phyloP scores from a whole-genome alignment of 169 alveolate species.

The Eimeria acervulina region DNA sequence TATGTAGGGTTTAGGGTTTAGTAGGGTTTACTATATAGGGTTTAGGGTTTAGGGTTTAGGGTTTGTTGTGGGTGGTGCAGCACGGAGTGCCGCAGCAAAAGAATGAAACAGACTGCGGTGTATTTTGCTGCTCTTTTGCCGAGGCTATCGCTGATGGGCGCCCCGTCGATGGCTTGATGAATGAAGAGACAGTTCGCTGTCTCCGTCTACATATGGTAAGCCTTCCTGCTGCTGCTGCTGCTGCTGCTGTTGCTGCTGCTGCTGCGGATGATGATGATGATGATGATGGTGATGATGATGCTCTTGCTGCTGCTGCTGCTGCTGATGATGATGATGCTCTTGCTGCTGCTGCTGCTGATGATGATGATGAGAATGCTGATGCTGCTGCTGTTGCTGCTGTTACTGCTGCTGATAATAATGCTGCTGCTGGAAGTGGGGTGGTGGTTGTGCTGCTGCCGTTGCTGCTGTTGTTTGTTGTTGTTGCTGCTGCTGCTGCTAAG shows the following conservation, averaged over 20 bases:
- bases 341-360: not conserved
- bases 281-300: not conserved
- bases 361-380: not conserved
- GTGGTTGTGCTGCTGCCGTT: not conserved
- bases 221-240: constrained; percentile 23
- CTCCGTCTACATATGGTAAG: constrained; percentile 45
- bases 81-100: constrained; percentile 70
- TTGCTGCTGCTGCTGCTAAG: not conserved
- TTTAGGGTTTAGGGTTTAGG: no score
- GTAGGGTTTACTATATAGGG: not conserved
- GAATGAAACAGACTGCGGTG: constrained; percentile 73
- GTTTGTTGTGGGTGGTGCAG: constrained; percentile 28
- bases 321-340: not conserved
- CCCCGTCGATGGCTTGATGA: not conserved
- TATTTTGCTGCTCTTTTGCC: constrained; percentile 72
- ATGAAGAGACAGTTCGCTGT: not conserved
- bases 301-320: not conserved
- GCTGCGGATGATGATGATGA: not conserved
- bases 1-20: not conserved
- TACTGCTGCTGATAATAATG: no score
- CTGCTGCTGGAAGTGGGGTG: not conserved
- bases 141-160: constrained; percentile 69
- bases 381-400: not conserved
- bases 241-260: constrained; percentile 14
- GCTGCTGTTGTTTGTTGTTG: not conserved